Evolutionary conservation across 441 rosid genomes (phyloP), one percentile per base, ranked within the genome.

Genomic region (Kokia cookei): DNA sequence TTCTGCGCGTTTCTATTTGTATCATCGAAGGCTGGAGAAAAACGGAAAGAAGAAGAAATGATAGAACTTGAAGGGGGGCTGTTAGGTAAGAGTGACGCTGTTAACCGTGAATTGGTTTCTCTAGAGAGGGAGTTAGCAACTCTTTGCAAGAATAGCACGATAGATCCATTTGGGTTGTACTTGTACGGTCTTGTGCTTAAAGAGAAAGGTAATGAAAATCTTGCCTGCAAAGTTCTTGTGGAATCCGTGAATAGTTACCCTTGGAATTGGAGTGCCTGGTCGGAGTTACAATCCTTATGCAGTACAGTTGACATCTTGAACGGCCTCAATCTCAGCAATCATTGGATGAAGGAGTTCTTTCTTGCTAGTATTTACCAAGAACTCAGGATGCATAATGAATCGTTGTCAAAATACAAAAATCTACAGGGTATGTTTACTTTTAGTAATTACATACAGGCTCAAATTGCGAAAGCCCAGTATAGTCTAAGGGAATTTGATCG

Each of bases 101-200:
- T 84, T 78, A 96, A 96, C 78, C 81, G 84, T 26, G 97, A 96
- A 80, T 74, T 93, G 65, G 90, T 80, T 78, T 80, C 94, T 70
- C 75, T 96, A 65, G 99, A 95, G 81, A 90, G 95, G 79, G 98
- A 93, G 72, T 77, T 96, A 72, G 86, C 96, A 72, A 82, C 80
- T 15, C 85, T 91, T 45, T 84, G 90, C 75, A 96, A 90, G 82
- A 92, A 78, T 69, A 95, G 92, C 78, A 78, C 75, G 9, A 85
- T 92, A 54, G 99, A 96, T 80, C 88, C 99, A 60, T 93, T 96
- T 76, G 89, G 97, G 58, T 79, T 96, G 68, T 96, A 92, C 81
- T 81, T 96, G 71, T 93, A 88, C 55, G 99, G 98, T 77, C 81
- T 93, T 60, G 94, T 93, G 77, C 95, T 96, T 37, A 96, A 96